Base-by-base conservation (phyloP, 176 grass and related monocot species). In the Musa troglodytarum region DNA sequence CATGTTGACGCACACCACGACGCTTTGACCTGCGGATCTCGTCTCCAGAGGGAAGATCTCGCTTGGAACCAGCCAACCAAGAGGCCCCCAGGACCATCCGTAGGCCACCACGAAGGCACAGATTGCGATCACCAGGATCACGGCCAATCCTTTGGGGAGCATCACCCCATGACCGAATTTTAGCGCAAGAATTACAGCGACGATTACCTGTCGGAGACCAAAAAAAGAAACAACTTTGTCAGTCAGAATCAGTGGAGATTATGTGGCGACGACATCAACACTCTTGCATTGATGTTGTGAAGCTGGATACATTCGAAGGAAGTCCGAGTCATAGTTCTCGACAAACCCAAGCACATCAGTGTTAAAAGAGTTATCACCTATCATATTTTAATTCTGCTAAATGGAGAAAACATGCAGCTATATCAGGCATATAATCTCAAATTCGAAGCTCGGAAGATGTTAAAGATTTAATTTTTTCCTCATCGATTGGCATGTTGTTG, bases 1-100 rank as follows among this genome's bases (percentile, higher is more conserved):
- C 54, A 75, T 56, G 73, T 75, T 75, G 73, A 59, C 73, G n/a
- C 73, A 75, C 2, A 75, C 73, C 54, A 75, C 73, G 11, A 75
- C 12, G 54, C 73, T 75, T 49, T 75, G 73, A 8, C 73, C 73
- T 43, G 73, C 73, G 5, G 73, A 75, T 20, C 73, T 61, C 11
- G 73, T 75, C 53, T 75, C 73, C 73, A 75, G 24, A 16, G 73
- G 73, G 54, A 75, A 75, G 73, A 75, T 75, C 73, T 75, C 73
- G 5, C 73, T 75, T 5, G 73, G 73, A 20, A 75, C 73, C 24
- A 75, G 26, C 73, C 73, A 75, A 8, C 73, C 73, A 20, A 75
- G 73, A 34, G 73, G 73, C 1, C 73, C 73, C 73, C 73, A 75
- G 52, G 73, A 75, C 73, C 73, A 75, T 34, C 73, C 73, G n/a